Conservation (phyloP, 2,329 filamentous ascomycete species). For the Seiridium cupressi region DNA sequence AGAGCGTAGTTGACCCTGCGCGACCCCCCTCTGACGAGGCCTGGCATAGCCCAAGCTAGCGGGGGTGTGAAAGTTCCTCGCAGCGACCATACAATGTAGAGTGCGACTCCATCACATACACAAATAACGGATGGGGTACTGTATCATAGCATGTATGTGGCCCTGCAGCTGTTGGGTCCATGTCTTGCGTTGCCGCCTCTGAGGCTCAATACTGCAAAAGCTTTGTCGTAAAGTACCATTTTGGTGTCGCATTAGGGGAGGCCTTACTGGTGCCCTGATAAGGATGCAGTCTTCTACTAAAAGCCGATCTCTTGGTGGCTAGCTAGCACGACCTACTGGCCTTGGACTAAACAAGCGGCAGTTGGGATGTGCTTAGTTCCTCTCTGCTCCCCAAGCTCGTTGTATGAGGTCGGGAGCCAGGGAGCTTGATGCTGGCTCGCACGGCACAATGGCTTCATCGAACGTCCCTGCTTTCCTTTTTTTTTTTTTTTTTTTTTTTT, state of each 20-base stretch:
- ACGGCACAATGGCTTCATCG: too few relatives aligned
- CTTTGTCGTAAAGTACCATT: conserved; percentile 1
- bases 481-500: too few relatives aligned
- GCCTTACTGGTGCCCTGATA: not conserved
- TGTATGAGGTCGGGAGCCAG: too few relatives aligned
- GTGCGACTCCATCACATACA: not conserved
- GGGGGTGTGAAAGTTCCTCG: not conserved
- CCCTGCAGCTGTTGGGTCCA: not conserved
- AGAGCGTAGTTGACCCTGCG: too few relatives aligned
- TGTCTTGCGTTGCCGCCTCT: not conserved
- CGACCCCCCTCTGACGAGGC: too few relatives aligned
- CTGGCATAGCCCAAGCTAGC: not conserved
- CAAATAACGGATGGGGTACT: not conserved
- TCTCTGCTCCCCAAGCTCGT: too few relatives aligned
- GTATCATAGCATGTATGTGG: not conserved
- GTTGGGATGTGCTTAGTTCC: too few relatives aligned
- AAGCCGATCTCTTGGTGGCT: not conserved
- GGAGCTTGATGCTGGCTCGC: too few relatives aligned
- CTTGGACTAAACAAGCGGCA: too few relatives aligned
- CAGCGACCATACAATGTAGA: not conserved
- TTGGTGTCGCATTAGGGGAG: not conserved
- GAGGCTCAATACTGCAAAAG: not conserved
- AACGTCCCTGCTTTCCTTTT: too few relatives aligned
- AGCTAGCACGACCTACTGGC: too few relatives aligned
- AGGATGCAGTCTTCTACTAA: not conserved